phyloP scores from a whole-genome alignment of 1,139 yeast genomes.

The Torulaspora pretoriensis region DNA sequence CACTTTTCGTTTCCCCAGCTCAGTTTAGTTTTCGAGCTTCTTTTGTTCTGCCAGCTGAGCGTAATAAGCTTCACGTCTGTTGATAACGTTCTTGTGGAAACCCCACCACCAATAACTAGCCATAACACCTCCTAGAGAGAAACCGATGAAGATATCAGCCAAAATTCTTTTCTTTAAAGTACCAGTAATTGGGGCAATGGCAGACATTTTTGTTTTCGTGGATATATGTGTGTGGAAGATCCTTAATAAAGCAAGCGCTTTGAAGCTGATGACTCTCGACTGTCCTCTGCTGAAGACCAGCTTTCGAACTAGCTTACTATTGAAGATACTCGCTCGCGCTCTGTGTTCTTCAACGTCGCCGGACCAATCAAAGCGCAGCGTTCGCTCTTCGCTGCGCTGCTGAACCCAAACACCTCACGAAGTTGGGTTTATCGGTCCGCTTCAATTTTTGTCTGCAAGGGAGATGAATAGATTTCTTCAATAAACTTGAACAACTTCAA shows the following conservation, averaged over 20 bases:
- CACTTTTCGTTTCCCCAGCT: background rate
- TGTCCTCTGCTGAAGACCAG: background rate
- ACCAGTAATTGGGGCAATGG: slow-evolving; percentile 89
- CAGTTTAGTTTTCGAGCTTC: slow-evolving; percentile 42
- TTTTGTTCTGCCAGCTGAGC: slow-evolving; percentile 67
- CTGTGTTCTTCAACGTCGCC: slow-evolving; percentile 1
- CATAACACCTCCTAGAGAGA: slow-evolving; percentile 48
- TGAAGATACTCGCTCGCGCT: slow-evolving; percentile 6
- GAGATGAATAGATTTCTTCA: slow-evolving; percentile 1
- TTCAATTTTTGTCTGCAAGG: slow-evolving; percentile 6
- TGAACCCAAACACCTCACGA: slow-evolving; percentile 12
- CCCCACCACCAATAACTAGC: slow-evolving; percentile 71
- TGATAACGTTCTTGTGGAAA: slow-evolving; percentile 67
- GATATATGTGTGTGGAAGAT: background rate
- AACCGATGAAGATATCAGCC: slow-evolving; percentile 72
- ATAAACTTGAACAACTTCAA: background rate
- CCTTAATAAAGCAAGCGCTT: background rate
- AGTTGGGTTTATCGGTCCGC: slow-evolving; percentile 9
- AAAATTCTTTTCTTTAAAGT: slow-evolving; percentile 76
- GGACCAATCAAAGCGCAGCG: slow-evolving; percentile 13
- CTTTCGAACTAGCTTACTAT: background rate
- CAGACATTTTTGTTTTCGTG: slow-evolving; percentile 32
- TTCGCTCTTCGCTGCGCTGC: slow-evolving; percentile 4
- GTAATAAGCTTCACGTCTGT: slow-evolving; percentile 81
- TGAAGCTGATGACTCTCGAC: background rate